phyloP scores from a whole-genome alignment of 495 filamentous ascomycete genomes.

The Aspergillus leporis region DNA sequence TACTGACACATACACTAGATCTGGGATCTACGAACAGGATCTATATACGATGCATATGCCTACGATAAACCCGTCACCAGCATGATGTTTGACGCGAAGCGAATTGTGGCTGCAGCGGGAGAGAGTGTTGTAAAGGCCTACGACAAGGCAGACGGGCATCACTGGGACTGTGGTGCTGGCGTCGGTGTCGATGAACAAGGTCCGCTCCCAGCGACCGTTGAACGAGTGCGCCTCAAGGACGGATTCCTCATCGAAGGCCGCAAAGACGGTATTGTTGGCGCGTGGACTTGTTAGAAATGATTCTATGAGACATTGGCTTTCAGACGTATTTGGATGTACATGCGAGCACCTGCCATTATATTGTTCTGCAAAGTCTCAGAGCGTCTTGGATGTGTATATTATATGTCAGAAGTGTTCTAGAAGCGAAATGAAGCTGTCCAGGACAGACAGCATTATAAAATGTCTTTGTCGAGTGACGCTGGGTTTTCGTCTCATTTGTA shows the following conservation, averaged over 20 bases:
- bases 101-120: slow-evolving; percentile 88
- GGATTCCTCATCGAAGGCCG: slow-evolving; percentile 92
- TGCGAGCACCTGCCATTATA: neutral
- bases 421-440: slow-evolving; percentile 3
- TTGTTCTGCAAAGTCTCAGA: neutral
- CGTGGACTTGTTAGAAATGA: slow-evolving; percentile 76
- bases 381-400: slow-evolving; percentile 1
- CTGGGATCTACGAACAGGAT: slow-evolving; percentile 96
- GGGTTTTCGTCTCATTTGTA: neutral
- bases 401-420: neutral
- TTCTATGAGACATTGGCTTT: slow-evolving; percentile 3
- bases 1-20: slow-evolving; percentile 59
- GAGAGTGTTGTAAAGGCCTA: slow-evolving; percentile 96
- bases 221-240: slow-evolving; percentile 87
- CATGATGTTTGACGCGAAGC: slow-evolving; percentile 95
- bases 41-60: slow-evolving; percentile 93
- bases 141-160: slow-evolving; percentile 91
- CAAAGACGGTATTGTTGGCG: slow-evolving; percentile 82
- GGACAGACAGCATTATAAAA: slow-evolving; percentile 1
- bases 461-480: neutral
- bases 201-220: slow-evolving; percentile 67
- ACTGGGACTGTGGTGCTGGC: slow-evolving; percentile 95
- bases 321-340: slow-evolving; percentile 2
- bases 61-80: slow-evolving; percentile 91
- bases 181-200: slow-evolving; percentile 62